These are phyloP conservation scores for Ettlia oleoabundans DNA, from an alignment of 139 green algal genomes.

Conservation along the genomic window DNA sequence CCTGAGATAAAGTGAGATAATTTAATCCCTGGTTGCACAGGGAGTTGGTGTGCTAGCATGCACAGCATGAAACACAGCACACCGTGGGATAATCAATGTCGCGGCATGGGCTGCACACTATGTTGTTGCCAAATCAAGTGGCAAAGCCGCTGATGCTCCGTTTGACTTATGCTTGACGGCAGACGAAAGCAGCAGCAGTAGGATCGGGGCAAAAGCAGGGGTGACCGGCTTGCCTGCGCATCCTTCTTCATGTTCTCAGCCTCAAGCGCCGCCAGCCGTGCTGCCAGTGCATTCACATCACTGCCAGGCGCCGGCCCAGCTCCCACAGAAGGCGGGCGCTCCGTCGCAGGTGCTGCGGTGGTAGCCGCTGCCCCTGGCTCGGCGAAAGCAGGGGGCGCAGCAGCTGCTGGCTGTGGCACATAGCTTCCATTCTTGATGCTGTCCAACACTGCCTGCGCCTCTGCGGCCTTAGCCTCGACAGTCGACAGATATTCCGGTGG, in stretches of 20 bases:
- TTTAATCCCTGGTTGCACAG: not conserved
- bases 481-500: slow-evolving; percentile 6
- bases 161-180: too few relatives aligned
- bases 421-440: not conserved
- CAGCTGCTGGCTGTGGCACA: not conserved
- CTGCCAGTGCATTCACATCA: slow-evolving; percentile 22
- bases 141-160: too few relatives aligned
- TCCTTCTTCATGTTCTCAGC: slow-evolving; percentile 39
- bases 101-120: too few relatives aligned
- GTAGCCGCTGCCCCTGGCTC: too few relatives aligned
- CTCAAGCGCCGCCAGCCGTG: slow-evolving; percentile 40
- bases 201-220: too few relatives aligned
- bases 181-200: too few relatives aligned
- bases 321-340: not conserved
- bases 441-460: not conserved
- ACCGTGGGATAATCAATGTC: too few relatives aligned
- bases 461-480: not conserved
- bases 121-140: too few relatives aligned
- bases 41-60: too few relatives aligned
- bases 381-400: not conserved
- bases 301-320: not conserved
- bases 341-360: not conserved
- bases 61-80: too few relatives aligned
- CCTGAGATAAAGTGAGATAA: not conserved
- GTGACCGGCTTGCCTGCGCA: too few relatives aligned